Base-by-base conservation (phyloP, 1,139 yeast genomes). In the Yamadazyma spencermartinsiae region DNA sequence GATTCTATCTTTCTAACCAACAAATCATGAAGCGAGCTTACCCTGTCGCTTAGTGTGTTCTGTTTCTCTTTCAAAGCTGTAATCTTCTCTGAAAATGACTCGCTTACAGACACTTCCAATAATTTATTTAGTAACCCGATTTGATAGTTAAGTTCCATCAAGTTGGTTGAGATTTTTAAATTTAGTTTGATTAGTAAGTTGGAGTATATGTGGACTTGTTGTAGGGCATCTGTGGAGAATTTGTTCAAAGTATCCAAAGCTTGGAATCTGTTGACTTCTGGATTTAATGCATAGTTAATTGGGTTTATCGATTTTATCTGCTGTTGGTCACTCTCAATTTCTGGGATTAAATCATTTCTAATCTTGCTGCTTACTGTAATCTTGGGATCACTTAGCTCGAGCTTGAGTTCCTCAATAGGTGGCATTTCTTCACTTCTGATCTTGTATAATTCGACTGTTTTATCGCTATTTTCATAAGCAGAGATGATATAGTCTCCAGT, bases 401-500 rank as follows among this genome's bases (percentile, higher is more conserved):
- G 25, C 4, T 16, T 12, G n/a, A 19, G n/a, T 7, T 19, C 19
- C 12, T 30, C 14, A 18, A 19, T 30, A 7, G 16, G 9, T 4
- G 33, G 33, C 11, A 30, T 19, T 8, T 34, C 33, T 11, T 33
- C 30, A 10, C 35, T 34, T 3, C 10, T 20, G 8, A 41, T 35
- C 13, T 38, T 34, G 14, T 35, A 18, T 5, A 37, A 15, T 5
- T 36, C 38, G 8, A 35, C 34, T 3, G 24, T 15, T 20, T 27
- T 30, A 8, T 14, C 33, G 2, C 11, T 11, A 4, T 35, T 30
- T 4, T 15, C 10, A 4, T 25, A 36, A 10, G 26, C 38, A 12
- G 44, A 37, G 2, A 64, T 36, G 12, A 60, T 37, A 37, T 56
- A 61, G 14, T 54, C 56, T 0, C 68, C 68, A 1, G 61, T 50